Conservation (phyloP, 371 early-diverging fungal species). For the Mucor lusitanicus region DNA sequence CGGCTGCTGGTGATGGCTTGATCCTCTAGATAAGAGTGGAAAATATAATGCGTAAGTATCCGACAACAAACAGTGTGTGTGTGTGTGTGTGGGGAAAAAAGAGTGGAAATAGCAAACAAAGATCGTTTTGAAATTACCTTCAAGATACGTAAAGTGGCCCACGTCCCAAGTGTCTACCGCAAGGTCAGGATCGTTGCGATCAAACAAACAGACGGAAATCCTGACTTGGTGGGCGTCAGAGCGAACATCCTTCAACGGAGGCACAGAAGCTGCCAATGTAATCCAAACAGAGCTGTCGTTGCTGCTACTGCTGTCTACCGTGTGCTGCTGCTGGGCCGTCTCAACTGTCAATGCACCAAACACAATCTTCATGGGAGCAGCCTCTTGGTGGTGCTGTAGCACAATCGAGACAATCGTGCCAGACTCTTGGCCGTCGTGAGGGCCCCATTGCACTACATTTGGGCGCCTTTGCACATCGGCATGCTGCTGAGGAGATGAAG, state of each 20-base stretch:
- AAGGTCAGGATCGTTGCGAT: slow-evolving; percentile 4
- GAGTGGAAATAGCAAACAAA: not conserved
- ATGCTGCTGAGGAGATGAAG: not conserved
- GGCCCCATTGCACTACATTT: slow-evolving; percentile 18
- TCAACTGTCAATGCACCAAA: slow-evolving; percentile 20
- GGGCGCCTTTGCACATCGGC: not conserved
- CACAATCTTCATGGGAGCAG: slow-evolving; percentile 14
- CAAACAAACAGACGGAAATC: slow-evolving; percentile 11
- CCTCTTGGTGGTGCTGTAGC: slow-evolving; percentile 3
- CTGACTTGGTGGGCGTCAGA: slow-evolving; percentile 5
- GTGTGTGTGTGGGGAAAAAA: not conserved
- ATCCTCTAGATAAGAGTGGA: not conserved
- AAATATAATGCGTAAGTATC: not conserved
- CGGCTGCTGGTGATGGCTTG: not conserved
- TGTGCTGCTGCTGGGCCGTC: slow-evolving; percentile 19
- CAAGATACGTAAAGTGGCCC: slow-evolving; percentile 13
- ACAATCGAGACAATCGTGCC: slow-evolving; percentile 7
- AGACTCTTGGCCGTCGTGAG: slow-evolving; percentile 9
- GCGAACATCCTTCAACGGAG: slow-evolving; percentile 8
- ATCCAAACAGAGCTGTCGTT: slow-evolving; percentile 8
- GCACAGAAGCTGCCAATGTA: slow-evolving; percentile 14
- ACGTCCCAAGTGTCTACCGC: slow-evolving; percentile 11
- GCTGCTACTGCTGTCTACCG: not conserved
- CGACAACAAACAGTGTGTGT: slow-evolving; percentile 5
- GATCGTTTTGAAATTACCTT: slow-evolving; percentile 18